phyloP scores from a whole-genome alignment of 1,284 basidiomycete species.

The Athelia psychrophila region DNA sequence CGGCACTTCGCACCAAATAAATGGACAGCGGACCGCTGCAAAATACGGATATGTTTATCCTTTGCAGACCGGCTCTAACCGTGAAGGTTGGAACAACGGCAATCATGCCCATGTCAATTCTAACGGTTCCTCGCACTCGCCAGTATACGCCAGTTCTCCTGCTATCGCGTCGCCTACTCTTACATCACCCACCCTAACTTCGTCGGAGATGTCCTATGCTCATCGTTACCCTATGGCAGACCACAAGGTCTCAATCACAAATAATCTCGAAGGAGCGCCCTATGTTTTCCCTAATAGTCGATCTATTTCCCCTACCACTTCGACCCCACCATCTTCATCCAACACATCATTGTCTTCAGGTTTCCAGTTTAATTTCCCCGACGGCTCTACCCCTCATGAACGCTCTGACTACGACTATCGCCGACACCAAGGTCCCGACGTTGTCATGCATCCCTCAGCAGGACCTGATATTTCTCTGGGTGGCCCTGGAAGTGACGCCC shows the following conservation, averaged over 20 bases:
- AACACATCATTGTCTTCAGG: conserved; percentile 55
- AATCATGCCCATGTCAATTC: conserved; percentile 44
- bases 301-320: conserved; percentile 66
- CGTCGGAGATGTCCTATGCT: conserved; percentile 53
- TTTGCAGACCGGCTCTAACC: conserved; percentile 38
- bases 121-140: conserved; percentile 49
- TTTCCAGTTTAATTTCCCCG: conserved; percentile 63
- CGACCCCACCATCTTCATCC: conserved; percentile 65
- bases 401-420: conserved; percentile 64
- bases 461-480: conserved; percentile 67
- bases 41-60: conserved; percentile 60
- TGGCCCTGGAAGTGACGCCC: conserved; percentile 45
- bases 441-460: conserved; percentile 61
- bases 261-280: conserved; percentile 52
- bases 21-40: conserved; percentile 35
- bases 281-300: conserved; percentile 68
- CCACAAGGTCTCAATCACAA: conserved; percentile 51
- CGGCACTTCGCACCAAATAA: conserved; percentile 31
- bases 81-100: conserved; percentile 50
- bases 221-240: conserved; percentile 55
- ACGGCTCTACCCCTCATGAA: conserved; percentile 48
- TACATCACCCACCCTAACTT: conserved; percentile 54
- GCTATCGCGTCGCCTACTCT: conserved; percentile 48
- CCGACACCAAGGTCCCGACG: conserved; percentile 54
- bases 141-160: conserved; percentile 36